A percentile compares a stretch with the other conserved stretches of the same genome.
These are phyloP conservation scores for Claviceps purpurea DNA, from an alignment of 2,329 filamentous ascomycete species.

Conservation along the genomic window DNA sequence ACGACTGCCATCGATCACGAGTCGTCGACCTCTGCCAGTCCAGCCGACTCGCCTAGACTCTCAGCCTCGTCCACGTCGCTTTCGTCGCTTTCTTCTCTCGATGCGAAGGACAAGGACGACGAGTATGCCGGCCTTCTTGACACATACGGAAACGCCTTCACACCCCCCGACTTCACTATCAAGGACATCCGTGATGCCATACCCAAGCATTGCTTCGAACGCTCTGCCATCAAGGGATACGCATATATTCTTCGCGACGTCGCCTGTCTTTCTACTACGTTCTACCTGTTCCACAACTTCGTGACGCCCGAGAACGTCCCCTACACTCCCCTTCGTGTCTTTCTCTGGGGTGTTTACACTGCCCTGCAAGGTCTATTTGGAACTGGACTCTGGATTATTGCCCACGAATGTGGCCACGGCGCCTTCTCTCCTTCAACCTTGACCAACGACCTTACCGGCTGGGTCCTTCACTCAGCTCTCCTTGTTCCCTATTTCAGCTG, in stretches of 20 bases:
- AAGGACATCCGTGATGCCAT: slow-evolving; percentile 96
- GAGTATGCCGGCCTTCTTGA: slow-evolving; percentile 61
- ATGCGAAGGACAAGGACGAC: slow-evolving; percentile 25
- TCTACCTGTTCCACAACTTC: slow-evolving; percentile 80
- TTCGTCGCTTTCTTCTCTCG: slow-evolving; percentile 68
- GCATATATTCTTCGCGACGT: slow-evolving; percentile 78
- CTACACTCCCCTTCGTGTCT: slow-evolving; percentile 50
- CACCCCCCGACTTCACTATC: slow-evolving; percentile 90
- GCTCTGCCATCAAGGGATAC: slow-evolving; percentile 63
- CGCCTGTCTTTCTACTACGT: slow-evolving; percentile 56
- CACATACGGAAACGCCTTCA: slow-evolving; percentile 89
- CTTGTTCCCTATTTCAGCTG: slow-evolving; percentile 97
- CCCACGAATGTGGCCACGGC: slow-evolving; percentile 96
- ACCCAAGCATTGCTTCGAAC: slow-evolving; percentile 91
- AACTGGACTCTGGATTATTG: slow-evolving; percentile 90
- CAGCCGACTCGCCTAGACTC: slow-evolving; percentile 43
- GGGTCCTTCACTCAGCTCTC: slow-evolving; percentile 76
- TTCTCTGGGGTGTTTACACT: slow-evolving; percentile 53
- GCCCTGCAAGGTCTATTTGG: slow-evolving; percentile 83
- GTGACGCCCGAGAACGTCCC: slow-evolving; percentile 76
- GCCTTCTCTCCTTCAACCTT: slow-evolving; percentile 87
- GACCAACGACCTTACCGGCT: slow-evolving; percentile 85
- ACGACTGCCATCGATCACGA: slow-evolving; percentile 37
- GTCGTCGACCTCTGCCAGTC: slow-evolving; percentile 43
- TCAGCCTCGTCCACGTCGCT: slow-evolving; percentile 80